Conservation (phyloP, 768 basidiomycete species). For the Multifurca ochricompacta region DNA sequence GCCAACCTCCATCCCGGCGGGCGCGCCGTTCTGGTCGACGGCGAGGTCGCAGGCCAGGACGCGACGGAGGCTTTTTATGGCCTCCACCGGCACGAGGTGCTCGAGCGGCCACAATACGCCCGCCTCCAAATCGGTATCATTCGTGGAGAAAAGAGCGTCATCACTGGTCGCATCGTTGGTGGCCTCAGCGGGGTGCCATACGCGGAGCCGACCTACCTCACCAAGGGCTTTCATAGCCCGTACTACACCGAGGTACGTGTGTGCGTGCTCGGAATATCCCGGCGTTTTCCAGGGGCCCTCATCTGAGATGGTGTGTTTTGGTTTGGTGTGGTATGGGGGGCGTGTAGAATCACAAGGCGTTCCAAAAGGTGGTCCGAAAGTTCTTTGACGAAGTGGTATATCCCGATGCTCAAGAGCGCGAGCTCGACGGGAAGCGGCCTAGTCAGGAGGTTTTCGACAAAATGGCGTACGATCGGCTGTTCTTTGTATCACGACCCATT, state of each 20-base stretch:
- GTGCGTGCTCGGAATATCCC: not conserved
- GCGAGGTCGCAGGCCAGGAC: constrained; percentile 55
- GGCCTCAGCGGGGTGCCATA: constrained; percentile 70
- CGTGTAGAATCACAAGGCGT: constrained; percentile 52
- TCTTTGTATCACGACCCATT: constrained; percentile 10
- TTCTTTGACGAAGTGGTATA: constrained; percentile 64
- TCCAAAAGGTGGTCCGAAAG: constrained; percentile 53
- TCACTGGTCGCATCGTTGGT: constrained; percentile 44
- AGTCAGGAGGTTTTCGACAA: constrained; percentile 69
- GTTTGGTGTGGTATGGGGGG: constrained; percentile 38
- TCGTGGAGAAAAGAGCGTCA: constrained; percentile 48
- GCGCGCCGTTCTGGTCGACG: constrained; percentile 53
- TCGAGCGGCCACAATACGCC: constrained; percentile 62
- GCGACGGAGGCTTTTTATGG: constrained; percentile 81
- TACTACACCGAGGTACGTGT: constrained; percentile 69
- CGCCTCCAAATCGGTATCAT: constrained; percentile 66
- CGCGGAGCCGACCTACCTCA: constrained; percentile 79
- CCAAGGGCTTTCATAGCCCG: constrained; percentile 56
- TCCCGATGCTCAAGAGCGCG: constrained; percentile 46
- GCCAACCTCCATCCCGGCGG: constrained; percentile 84
- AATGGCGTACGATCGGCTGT: constrained; percentile 53
- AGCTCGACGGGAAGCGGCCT: constrained; percentile 85
- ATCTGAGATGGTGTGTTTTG: constrained; percentile 39
- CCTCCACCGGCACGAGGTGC: constrained; percentile 77
- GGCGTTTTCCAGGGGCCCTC: not conserved